phyloP scores from a whole-genome alignment of 148 eudicot genomes.

The Fallopia convolvulus region DNA sequence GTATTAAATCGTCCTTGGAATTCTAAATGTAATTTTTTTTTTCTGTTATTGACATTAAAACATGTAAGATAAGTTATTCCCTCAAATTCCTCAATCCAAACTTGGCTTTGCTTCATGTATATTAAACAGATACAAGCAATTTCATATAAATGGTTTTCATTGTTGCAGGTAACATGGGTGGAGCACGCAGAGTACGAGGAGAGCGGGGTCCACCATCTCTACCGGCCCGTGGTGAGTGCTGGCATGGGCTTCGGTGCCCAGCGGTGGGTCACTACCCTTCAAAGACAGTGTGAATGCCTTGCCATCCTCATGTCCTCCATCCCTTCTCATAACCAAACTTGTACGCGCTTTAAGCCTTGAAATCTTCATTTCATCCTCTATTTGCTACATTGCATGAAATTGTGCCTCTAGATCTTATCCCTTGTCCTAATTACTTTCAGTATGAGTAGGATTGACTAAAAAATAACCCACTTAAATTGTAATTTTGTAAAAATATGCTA shows the following conservation, averaged over 20 bases:
- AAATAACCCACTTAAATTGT: no score
- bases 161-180: constrained; percentile 87
- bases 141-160: neutral
- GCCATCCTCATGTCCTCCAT: constrained; percentile 82
- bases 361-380: neutral
- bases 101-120: no score
- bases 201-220: constrained; percentile 64
- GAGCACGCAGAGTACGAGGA: constrained; percentile 90
- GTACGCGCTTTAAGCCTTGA: neutral
- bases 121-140: neutral
- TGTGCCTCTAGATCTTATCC: no score
- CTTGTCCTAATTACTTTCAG: no score
- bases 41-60: no score
- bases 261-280: constrained; percentile 86
- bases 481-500: no score
- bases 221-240: constrained; percentile 59
- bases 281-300: constrained; percentile 89
- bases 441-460: no score
- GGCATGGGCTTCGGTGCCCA: constrained; percentile 97
- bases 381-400: no score
- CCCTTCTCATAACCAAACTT: neutral
- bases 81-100: no score
- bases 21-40: neutral
- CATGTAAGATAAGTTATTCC: no score
- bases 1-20: neutral